Evolutionary conservation across 192 early-diverging fungal species (phyloP).

Genomic region (Blastocladiella britannica): DNA sequence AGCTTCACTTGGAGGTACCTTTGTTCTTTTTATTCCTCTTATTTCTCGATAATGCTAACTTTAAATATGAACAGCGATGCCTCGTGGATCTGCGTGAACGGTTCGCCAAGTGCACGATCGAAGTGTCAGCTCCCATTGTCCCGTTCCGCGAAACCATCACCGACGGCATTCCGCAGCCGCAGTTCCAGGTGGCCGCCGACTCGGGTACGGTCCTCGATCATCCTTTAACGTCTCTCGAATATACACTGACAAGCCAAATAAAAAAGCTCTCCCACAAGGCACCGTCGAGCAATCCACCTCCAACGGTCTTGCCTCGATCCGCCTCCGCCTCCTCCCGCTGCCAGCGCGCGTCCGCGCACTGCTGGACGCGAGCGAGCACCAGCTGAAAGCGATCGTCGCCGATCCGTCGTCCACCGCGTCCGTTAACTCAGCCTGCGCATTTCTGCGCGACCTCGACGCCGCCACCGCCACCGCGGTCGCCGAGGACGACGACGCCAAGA

Average conservation of each 20-base stretch:
- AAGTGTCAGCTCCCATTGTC: conserved; percentile 84
- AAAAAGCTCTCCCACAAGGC: conserved; percentile 26
- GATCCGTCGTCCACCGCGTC: too few relatives aligned
- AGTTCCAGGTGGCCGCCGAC: background rate
- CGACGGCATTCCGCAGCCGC: conserved; percentile 8
- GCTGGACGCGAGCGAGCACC: conserved; percentile 24
- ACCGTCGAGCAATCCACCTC: conserved; percentile 33
- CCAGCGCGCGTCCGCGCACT: conserved; percentile 37
- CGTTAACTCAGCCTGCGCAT: too few relatives aligned
- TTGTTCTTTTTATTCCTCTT: conserved; percentile 3
- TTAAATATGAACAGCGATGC: conserved; percentile 37
- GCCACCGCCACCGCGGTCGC: too few relatives aligned
- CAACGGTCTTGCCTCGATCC: conserved; percentile 34
- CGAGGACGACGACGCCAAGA: conserved; percentile 8
- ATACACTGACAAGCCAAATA: background rate
- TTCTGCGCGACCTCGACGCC: too few relatives aligned
- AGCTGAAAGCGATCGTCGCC: conserved; percentile 33
- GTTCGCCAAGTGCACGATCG: conserved; percentile 84
- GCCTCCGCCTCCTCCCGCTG: conserved; percentile 46
- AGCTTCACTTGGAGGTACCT: conserved; percentile 74
- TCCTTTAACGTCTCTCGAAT: background rate
- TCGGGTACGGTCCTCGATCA: background rate
- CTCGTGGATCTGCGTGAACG: conserved; percentile 80
- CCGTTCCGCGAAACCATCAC: conserved; percentile 91
- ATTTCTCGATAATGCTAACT: background rate